These are phyloP conservation scores for Hyaloscypha hepaticicola DNA, from an alignment of 495 filamentous ascomycete species.

Conservation along the genomic window DNA sequence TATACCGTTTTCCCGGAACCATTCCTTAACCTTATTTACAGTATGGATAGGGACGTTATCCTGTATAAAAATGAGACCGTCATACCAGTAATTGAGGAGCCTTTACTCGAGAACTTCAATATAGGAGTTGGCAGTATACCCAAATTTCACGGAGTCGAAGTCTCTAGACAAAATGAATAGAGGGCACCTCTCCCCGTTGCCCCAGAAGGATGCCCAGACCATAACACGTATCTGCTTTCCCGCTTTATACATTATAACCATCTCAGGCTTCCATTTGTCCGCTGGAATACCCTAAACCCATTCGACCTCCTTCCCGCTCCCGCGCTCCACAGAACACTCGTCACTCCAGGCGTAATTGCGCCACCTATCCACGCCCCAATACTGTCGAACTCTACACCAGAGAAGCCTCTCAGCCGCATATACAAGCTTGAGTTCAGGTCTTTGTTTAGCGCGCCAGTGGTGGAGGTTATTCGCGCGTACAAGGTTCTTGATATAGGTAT, in stretches of 20 bases:
- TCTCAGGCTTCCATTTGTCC: conserved; percentile 1
- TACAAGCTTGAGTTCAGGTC: neutral
- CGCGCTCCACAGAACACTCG: neutral
- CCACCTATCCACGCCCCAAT: neutral
- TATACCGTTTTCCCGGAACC: conserved; percentile 6
- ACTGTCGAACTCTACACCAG: neutral
- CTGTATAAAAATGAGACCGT: too few relatives aligned
- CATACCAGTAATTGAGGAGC: too few relatives aligned
- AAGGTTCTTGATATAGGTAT: conserved; percentile 3
- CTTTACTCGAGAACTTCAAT: too few relatives aligned
- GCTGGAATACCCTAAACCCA: neutral
- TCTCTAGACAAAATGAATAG: neutral
- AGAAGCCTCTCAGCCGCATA: neutral
- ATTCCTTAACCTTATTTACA: neutral
- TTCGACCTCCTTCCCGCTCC: neutral
- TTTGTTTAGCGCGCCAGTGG: neutral
- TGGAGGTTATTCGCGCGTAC: neutral
- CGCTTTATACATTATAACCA: neutral
- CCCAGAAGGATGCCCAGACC: neutral
- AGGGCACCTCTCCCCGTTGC: neutral
- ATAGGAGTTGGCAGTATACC: too few relatives aligned
- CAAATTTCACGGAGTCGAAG: neutral
- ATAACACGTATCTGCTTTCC: neutral
- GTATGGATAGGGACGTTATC: neutral
- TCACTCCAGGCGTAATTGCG: too few relatives aligned